Base-by-base conservation (phyloP, 139 green algal species). In the Coelastrella sp. region DNA sequence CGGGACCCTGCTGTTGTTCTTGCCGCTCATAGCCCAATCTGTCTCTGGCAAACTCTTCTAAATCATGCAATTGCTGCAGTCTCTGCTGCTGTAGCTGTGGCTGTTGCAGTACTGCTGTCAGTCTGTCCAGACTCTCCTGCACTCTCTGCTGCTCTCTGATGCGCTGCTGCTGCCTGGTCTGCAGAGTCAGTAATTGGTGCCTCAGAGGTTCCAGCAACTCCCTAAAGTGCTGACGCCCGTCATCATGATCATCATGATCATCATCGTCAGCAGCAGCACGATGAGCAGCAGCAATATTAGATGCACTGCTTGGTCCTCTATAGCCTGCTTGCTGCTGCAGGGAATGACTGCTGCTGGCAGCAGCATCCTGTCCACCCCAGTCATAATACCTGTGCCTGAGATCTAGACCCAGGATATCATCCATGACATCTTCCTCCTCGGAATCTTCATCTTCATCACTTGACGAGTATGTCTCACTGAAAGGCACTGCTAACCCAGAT, bases 81-180 rank as follows among this genome's bases (percentile, higher is more conserved):
- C 1, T 2, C 27, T 76, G 37, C 67, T 76, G 67, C 69, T 48
- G 35, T 25, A 62, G 69, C 69, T 78, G 40, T 41, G 37, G 40
- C 69, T 78, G 69, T 48, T 80, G 73, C 32, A 9, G 15, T 80
- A 27, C 45, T 67, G 73, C 73, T 81, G 73, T n/a, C n/a, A n/a
- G n/a, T n/a, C n/a, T n/a, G n/a, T n/a, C n/a, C n/a, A n/a, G n/a
- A n/a, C n/a, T n/a, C n/a, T n/a, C n/a, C n/a, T n/a, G n/a, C n/a
- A n/a, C n/a, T n/a, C n/a, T n/a, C 73, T 51, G 73, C 50, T 48
- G 50, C 73, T 81, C 45, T 48, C 48, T 67, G 66, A 21, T 48
- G 6, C 51, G 75, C 19, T 32, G 53, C 75, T 82, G 53, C 53
- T 67, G 83, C 73, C 69, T 37, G 32, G 69, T 9, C 57, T 79